Base-by-base conservation (phyloP, 1,139 yeast genomes). In the Diutina siamensis region DNA sequence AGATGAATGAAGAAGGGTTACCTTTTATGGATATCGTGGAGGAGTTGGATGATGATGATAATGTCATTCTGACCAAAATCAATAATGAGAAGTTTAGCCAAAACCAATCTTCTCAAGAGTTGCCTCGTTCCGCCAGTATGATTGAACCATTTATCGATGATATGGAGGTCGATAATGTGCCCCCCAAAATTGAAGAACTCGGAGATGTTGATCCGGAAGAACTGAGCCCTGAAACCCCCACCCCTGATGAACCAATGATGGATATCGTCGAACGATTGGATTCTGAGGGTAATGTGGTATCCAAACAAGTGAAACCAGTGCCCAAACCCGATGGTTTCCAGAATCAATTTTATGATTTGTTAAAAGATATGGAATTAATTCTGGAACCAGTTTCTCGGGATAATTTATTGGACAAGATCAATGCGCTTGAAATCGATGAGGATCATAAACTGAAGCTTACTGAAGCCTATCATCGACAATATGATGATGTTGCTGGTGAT, bases 201-300 rank as follows among this genome's bases (percentile, higher is more conserved):
- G 32, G n/a, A 22, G 31, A 21, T 12, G 21, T n/a, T 10, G n/a
- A n/a, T n/a, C n/a, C n/a, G 8, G 42, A 22, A 22, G 32, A 25
- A 13, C 27, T 22, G n/a, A 25, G 4, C 3, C 18, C 31, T 46
- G 77, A 68, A 19, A 25, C 28, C 28, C 28, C 28, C 10, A 10
- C 9, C 10, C 9, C 9, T 25, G 77, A 71, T 0, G 58, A 80
- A 3, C 87, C 86, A 0, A 58, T 25, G 20, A 13, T 20, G 35
- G 97, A 88, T 48, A 88, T 88, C 20, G 72, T 81, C 46, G 97
- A 89, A 57, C 88, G 83, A 47, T 62, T 89, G 40, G 96, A 88
- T 59, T 95, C 84, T 1, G 79, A 83, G 12, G 96, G 80, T 0
- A 78, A 83, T 51, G 70, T 87, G 1, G 57, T 82, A 0, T 59